Evolutionary conservation across 768 basidiomycete species (phyloP).

Genomic region (Russula emetica): DNA sequence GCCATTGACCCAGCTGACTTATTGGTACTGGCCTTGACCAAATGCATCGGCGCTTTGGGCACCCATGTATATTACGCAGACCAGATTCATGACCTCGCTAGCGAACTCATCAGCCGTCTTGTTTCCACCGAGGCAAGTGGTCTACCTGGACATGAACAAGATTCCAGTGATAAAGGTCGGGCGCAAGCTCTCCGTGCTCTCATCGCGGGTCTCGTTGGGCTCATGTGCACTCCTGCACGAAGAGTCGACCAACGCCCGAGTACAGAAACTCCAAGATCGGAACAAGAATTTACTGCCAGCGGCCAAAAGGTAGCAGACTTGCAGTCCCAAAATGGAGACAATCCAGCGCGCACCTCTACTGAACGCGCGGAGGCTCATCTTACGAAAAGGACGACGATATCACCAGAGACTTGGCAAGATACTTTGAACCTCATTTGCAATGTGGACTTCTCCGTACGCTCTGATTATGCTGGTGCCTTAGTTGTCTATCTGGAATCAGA

Average conservation of each 20-base stretch:
- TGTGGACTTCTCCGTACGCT: conserved; percentile 66
- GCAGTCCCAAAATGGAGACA: conserved; percentile 5
- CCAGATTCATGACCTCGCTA: conserved; percentile 89
- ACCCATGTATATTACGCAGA: conserved; percentile 94
- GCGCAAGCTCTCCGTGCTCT: conserved; percentile 67
- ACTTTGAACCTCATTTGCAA: conserved; percentile 84
- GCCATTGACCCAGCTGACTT: conserved; percentile 57
- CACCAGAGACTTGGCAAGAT: conserved; percentile 88
- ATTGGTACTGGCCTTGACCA: conserved; percentile 62
- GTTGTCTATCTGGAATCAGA: conserved; percentile 73
- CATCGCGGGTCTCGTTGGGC: conserved; percentile 62
- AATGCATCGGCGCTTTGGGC: conserved; percentile 78
- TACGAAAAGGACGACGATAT: conserved; percentile 61
- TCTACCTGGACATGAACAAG: conserved; percentile 40
- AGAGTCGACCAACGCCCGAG: conserved; percentile 8
- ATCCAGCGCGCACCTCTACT: conserved; percentile 14
- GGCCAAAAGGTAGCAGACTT: neutral
- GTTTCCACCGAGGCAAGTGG: conserved; percentile 66
- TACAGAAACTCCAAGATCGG: conserved; percentile 15
- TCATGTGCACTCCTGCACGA: conserved; percentile 54
- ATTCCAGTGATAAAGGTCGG: conserved; percentile 43
- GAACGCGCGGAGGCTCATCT: conserved; percentile 34
- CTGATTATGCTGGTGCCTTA: conserved; percentile 71
- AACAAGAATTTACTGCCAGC: conserved; percentile 22
- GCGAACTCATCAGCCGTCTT: conserved; percentile 74